Evolutionary conservation across 2,329 filamentous ascomycete genomes (phyloP), one percentile per base, ranked within the genome.

Genomic region (Calonectria pseudoturangicola): DNA sequence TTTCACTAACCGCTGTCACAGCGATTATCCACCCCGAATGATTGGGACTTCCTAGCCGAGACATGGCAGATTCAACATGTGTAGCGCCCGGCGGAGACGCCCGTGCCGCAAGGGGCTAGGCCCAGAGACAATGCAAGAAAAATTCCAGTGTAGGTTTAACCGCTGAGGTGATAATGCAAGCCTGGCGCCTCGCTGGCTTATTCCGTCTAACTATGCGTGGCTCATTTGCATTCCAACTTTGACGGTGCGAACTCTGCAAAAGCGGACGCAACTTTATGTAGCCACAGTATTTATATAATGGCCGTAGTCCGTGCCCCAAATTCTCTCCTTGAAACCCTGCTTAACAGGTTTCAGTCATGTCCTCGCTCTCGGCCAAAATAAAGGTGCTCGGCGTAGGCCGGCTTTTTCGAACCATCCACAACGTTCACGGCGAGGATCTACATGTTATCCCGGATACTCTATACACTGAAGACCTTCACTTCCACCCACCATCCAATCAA

Each of bases 211-310:
- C 54, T 15, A 41, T 13, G 39, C 21, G 30, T 12, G 28, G 15
- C 54, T 60, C 36, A 41, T 27, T 12, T 39, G 39, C 54, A 60
- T 41, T 60, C 36, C 54, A 41, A 39, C 54, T 41, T 60, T 41
- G 54, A 41, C 54, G 33, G 54, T 41, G 54, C 33, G 21, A 60
- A 60, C 54, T 60, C 54, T 60, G 12, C 18, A 13, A 41, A 18
- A 28, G 13, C 33, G 21, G 54, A 27, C 33, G 3, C 54, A 60
- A 60, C 54, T 21, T 25, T 60, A 28, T 60, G 12, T 41, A 27
- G 54, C 54, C 54, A 60, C 54, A 21, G n/a, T 60, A 60, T 60
- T 41, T 60, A 60, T 60, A 60, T 60, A 60, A 60, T 43, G 33
- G 21, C 10, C 21, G 54, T 60, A 60, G 54, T 41, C 33, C 39